phyloP scores from a whole-genome alignment of 2,329 filamentous ascomycete genomes.

The Taxawa tesnikishii region DNA sequence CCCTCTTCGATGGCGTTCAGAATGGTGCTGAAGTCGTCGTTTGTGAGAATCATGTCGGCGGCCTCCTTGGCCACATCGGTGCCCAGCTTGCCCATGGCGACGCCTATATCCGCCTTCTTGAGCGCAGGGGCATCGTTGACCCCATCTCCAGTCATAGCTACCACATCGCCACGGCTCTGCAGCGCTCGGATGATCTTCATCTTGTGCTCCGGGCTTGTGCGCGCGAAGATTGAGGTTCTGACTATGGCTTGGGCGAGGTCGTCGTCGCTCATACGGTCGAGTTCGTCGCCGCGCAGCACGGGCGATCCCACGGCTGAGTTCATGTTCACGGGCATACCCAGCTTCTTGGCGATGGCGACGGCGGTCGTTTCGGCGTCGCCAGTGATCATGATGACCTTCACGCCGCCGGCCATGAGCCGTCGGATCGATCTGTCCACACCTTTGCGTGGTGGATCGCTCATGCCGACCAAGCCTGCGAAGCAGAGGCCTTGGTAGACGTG shows the following conservation, averaged over 20 bases:
- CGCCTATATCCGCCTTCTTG: conserved; percentile 95
- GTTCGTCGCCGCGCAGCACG: conserved; percentile 77
- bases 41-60: conserved; percentile 84
- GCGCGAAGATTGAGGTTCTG: conserved; percentile 85
- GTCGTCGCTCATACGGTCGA: conserved; percentile 81
- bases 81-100: conserved; percentile 88
- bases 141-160: conserved; percentile 97
- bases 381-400: conserved; percentile 98
- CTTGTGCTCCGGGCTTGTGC: conserved; percentile 95
- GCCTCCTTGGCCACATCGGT: conserved; percentile 97
- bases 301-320: conserved; percentile 47
- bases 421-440: conserved; percentile 83
- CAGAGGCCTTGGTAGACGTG: conserved; percentile 72
- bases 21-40: conserved; percentile 85
- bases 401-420: conserved; percentile 81
- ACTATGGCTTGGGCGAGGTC: conserved; percentile 77
- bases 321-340: conserved; percentile 79
- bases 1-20: conserved; percentile 94
- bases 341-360: conserved; percentile 80
- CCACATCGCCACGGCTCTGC: conserved; percentile 86
- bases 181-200: conserved; percentile 90
- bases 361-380: conserved; percentile 93
- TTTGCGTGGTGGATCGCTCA: conserved; percentile 90
- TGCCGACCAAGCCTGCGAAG: conserved; percentile 87
- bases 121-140: conserved; percentile 95